Conservation (phyloP, 208 protist species). For the Acanthamoeba triangularis region DNA sequence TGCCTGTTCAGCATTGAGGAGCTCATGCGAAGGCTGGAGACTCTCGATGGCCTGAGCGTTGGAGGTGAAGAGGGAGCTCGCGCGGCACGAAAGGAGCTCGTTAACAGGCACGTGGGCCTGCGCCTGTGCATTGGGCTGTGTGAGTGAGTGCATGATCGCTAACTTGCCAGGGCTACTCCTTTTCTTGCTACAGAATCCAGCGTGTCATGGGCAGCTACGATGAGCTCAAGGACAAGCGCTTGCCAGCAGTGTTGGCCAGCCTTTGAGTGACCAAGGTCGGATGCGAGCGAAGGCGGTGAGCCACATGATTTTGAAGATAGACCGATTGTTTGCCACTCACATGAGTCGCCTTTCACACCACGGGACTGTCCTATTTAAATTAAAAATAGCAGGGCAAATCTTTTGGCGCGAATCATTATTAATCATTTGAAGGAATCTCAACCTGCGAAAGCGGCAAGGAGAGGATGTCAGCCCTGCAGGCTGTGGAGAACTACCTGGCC, state of each 20-base stretch:
- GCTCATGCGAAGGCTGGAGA: conserved; percentile 47
- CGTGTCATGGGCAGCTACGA: conserved; percentile 33
- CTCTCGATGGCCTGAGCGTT: conserved; percentile 43
- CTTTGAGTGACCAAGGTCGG: not conserved
- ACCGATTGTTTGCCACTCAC: no score
- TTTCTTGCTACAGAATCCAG: conserved; percentile 13
- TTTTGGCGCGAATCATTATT: not conserved
- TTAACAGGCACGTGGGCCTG: not conserved
- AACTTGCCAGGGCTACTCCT: no score
- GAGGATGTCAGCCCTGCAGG: not conserved
- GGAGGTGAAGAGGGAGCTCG: conserved; percentile 19
- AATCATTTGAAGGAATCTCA: not conserved
- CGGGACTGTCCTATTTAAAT: no score
- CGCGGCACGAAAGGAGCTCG: conserved; percentile 56
- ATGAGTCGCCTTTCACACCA: no score
- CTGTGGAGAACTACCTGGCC: conserved; percentile 62
- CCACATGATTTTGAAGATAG: no score
- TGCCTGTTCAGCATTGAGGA: conserved; percentile 25
- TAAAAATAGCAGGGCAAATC: not conserved
- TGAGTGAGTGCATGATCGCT: no score
- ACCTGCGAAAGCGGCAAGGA: not conserved
- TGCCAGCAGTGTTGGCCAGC: not conserved
- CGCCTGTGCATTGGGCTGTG: no score
- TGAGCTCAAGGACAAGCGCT: conserved; percentile 50
- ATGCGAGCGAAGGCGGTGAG: no score